Percentiles rank a stretch among this genome's conserved stretches.
phyloP scores from a whole-genome alignment of 805 yeast genomes.

The Komagataella pseudopastoris region DNA sequence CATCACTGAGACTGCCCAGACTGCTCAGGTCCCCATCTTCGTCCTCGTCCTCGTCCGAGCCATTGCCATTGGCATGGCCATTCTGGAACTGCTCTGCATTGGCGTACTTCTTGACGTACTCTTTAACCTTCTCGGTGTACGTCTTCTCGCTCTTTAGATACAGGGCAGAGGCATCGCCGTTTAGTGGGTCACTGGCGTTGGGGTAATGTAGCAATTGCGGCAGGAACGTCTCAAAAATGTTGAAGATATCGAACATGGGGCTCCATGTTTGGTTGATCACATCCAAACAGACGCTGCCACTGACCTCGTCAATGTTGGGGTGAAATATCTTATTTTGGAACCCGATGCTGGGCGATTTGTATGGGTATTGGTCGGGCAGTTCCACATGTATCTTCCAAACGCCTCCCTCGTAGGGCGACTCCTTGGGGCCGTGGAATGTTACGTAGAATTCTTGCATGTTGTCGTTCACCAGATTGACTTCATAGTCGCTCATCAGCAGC shows the following conservation, averaged over 20 bases:
- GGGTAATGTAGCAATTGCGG: slow-evolving; percentile 90
- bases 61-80: slow-evolving; percentile 11
- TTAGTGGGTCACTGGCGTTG: slow-evolving; percentile 87
- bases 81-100: slow-evolving; percentile 16
- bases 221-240: slow-evolving; percentile 83
- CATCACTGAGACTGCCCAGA: slow-evolving; percentile 12
- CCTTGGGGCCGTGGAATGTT: slow-evolving; percentile 74
- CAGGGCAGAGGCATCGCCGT: slow-evolving; percentile 77
- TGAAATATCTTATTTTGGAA: slow-evolving; percentile 85
- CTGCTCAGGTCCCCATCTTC: slow-evolving; percentile 16
- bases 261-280: slow-evolving; percentile 98
- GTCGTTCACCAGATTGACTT: slow-evolving; percentile 72
- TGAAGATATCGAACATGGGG: slow-evolving; percentile 87
- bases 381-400: slow-evolving; percentile 87
- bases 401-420: slow-evolving; percentile 83
- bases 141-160: slow-evolving; percentile 53
- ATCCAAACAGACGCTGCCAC: slow-evolving; percentile 89
- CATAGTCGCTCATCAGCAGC: slow-evolving; percentile 85
- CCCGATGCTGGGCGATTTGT: slow-evolving; percentile 92
- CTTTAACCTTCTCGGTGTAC: slow-evolving; percentile 58
- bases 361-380: slow-evolving; percentile 90
- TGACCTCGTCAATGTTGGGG: slow-evolving; percentile 86
- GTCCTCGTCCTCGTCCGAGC: slow-evolving; percentile 12
- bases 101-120: slow-evolving; percentile 65
- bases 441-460: slow-evolving; percentile 80